Conservation (phyloP, 2,329 filamentous ascomycete genomes). For the Botryosphaeria dothidea region DNA sequence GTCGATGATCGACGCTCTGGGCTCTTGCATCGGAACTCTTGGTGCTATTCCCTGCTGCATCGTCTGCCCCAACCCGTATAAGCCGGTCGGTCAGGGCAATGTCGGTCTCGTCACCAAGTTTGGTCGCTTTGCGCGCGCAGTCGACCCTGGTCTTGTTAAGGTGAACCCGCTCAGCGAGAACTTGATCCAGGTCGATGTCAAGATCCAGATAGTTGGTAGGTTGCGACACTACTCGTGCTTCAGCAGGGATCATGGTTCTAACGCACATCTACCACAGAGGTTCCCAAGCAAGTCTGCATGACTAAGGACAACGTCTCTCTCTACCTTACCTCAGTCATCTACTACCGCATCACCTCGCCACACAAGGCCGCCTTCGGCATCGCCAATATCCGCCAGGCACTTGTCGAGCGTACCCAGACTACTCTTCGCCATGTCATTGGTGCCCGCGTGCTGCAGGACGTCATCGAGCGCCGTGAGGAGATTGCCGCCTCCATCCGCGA, state of each 20-base stretch:
- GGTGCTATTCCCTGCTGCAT: conserved; percentile 92
- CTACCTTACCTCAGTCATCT: conserved; percentile 93
- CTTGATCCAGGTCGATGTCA: conserved; percentile 92
- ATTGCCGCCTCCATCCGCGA: conserved; percentile 92
- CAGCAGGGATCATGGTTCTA: not conserved
- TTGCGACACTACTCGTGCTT: conserved; percentile 15
- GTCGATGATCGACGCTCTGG: conserved; percentile 77
- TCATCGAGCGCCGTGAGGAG: conserved; percentile 97
- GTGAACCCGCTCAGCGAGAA: conserved; percentile 93
- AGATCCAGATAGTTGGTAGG: conserved; percentile 88
- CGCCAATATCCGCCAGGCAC: conserved; percentile 89
- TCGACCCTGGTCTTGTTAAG: conserved; percentile 95
- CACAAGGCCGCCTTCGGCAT: conserved; percentile 98
- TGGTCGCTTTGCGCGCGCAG: conserved; percentile 89
- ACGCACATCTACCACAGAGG: conserved; percentile 55
- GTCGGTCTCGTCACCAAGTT: conserved; percentile 96
- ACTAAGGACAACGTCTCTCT: conserved; percentile 99
- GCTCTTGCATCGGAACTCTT: conserved; percentile 70
- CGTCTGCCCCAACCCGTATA: conserved; percentile 93
- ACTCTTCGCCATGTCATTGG: conserved; percentile 96
- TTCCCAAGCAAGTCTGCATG: conserved; percentile 97
- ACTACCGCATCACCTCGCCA: conserved; percentile 94
- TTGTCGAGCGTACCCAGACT: conserved; percentile 96
- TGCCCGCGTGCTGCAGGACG: conserved; percentile 92
- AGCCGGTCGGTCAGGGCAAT: conserved; percentile 86